phyloP scores from a whole-genome alignment of 176 grass and related monocot genomes.

The Oryza nivara region DNA sequence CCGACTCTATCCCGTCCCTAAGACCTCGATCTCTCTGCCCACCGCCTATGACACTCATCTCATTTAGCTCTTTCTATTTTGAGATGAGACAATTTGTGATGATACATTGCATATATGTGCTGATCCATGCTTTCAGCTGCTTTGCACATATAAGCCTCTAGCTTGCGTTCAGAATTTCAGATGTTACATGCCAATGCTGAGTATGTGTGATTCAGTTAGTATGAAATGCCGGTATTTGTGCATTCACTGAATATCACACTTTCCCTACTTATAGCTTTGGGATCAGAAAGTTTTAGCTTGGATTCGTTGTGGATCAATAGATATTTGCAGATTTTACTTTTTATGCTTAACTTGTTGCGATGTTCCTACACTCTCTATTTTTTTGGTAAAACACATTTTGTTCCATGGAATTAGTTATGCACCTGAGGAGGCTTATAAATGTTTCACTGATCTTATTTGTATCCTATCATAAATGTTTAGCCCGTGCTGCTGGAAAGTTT shows the following conservation, averaged over 20 bases:
- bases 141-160: background rate
- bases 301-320: background rate
- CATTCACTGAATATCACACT: background rate
- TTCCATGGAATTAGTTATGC: background rate
- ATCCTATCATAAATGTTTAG: background rate
- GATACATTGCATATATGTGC: background rate
- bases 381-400: constrained; percentile 4
- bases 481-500: background rate
- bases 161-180: constrained; percentile 2
- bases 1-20: no score
- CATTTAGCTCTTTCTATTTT: background rate
- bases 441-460: constrained; percentile 1
- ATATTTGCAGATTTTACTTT: background rate
- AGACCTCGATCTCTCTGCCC: no score
- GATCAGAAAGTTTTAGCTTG: constrained; percentile 14
- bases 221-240: constrained; percentile 22
- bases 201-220: constrained; percentile 7
- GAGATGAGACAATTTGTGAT: background rate
- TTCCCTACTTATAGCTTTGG: constrained; percentile 21
- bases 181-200: constrained; percentile 1
- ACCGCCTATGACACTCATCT: background rate
- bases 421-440: constrained; percentile 1
- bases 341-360: constrained; percentile 14
- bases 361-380: background rate
- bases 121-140: background rate